phyloP scores from a whole-genome alignment of 2,329 filamentous ascomycete genomes.

The Trichophyton benhamiae region DNA sequence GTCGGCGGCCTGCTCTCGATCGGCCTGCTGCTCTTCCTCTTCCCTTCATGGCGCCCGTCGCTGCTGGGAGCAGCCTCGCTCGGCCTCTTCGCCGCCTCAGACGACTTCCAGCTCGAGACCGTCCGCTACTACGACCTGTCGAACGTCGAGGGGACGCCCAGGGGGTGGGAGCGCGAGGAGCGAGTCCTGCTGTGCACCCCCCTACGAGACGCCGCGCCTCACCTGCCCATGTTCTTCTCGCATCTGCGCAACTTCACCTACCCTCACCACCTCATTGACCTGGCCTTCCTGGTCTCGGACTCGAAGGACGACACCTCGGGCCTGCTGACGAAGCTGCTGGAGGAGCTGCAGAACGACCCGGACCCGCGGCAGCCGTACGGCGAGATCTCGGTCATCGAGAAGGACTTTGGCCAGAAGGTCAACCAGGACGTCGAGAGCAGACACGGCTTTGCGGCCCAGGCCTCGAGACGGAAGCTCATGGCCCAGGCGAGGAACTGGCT shows the following conservation, averaged over 20 bases:
- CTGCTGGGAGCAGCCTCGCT: constrained; percentile 53
- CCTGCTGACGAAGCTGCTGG: constrained; percentile 61
- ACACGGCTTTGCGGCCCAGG: constrained; percentile 94
- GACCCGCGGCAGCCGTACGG: constrained; percentile 77
- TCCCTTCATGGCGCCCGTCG: constrained; percentile 58
- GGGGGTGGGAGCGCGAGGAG: constrained; percentile 93
- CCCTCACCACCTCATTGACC: constrained; percentile 87
- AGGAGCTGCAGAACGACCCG: constrained; percentile 64
- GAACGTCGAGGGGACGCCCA: constrained; percentile 78
- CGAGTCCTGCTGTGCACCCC: constrained; percentile 90
- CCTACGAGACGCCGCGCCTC: constrained; percentile 78
- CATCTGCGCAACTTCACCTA: constrained; percentile 95
- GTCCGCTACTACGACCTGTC: constrained; percentile 94
- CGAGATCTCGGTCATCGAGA: constrained; percentile 95
- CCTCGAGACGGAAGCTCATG: constrained; percentile 88
- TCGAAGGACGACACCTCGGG: constrained; percentile 83
- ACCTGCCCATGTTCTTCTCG: constrained; percentile 97
- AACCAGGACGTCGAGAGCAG: constrained; percentile 95
- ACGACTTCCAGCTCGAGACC: constrained; percentile 75
- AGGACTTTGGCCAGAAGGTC: constrained; percentile 96
- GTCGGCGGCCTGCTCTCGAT: constrained; percentile 44
- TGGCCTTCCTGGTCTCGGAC: constrained; percentile 93
- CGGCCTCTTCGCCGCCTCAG: constrained; percentile 53
- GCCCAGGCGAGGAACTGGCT: constrained; percentile 96
- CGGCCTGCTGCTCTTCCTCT: constrained; percentile 56